Conservation (phyloP, 2,329 filamentous ascomycete genomes). For the Penicillium concentricum region DNA sequence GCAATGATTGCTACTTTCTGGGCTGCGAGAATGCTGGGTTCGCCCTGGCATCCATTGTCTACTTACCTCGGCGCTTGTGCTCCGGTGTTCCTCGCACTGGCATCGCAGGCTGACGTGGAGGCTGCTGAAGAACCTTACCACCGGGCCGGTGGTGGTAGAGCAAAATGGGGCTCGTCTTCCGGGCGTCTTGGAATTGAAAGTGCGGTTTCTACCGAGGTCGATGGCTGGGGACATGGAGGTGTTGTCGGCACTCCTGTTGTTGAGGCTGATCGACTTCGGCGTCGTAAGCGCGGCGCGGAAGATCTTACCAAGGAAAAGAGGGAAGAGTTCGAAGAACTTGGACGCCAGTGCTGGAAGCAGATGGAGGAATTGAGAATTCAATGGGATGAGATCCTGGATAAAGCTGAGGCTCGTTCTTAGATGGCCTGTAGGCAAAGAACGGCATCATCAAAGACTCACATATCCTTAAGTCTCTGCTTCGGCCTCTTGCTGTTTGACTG, state of each 20-base stretch:
- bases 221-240: constrained; percentile 74
- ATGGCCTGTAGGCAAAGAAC: background rate
- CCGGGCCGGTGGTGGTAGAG: constrained; percentile 60
- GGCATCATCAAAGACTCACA: background rate
- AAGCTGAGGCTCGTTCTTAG: constrained; percentile 26
- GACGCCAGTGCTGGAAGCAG: constrained; percentile 41
- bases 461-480: background rate
- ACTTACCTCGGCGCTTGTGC: constrained; percentile 75
- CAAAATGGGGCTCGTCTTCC: constrained; percentile 82
- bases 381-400: constrained; percentile 42
- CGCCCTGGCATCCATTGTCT: constrained; percentile 80
- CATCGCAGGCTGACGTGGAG: constrained; percentile 51
- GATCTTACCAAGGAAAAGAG: constrained; percentile 54
- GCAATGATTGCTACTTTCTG: constrained; percentile 68
- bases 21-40: constrained; percentile 73
- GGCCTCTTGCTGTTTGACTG: background rate
- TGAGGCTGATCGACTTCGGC: constrained; percentile 52
- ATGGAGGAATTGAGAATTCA: constrained; percentile 44
- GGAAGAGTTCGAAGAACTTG: constrained; percentile 41
- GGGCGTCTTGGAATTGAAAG: constrained; percentile 58
- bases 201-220: constrained; percentile 76
- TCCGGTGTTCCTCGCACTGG: constrained; percentile 74
- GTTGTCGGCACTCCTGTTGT: constrained; percentile 52
- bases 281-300: constrained; percentile 58
- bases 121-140: constrained; percentile 45